Base-by-base conservation (phyloP, 148 eudicot species). In the Rhododendron simsii region DNA sequence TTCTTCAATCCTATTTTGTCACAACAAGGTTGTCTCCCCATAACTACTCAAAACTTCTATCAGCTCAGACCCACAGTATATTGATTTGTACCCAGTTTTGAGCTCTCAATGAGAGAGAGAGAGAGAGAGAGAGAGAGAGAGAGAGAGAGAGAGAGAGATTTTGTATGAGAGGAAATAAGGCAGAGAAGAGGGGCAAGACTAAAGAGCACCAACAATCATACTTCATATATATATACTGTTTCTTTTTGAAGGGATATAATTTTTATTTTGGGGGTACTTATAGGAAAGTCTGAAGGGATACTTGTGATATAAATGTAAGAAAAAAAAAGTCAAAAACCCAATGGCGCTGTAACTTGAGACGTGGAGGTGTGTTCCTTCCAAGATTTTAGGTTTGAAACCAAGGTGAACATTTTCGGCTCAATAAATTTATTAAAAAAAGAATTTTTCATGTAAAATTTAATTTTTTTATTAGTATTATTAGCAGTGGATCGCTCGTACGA, bases 21-120 rank as follows among this genome's bases (percentile, higher is more conserved):
- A 89, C 93, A 91, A 50, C 93, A 91, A 39, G 93, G 93, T 85
- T 90, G 90, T 37, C 93, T 92, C 84, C 93, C 93, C 93, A 92
- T 92, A 20, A 59, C 44, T 78, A 5, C 51, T 26, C 13, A 13
- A 13, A 30, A 26, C 75, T 69, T n/a, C 71, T 26, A 69, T 14
- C 2, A 69, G 10, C 35, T 23, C 44, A 45, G 48, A 16, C 11
- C 51, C 71, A 41, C 10, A 12, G 67, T 16, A 23, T 21, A 23
- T 18, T 12, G 15, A 45, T 23, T 4, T 47, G 15, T 6, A 14
- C 83, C 44, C 45, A 53, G 55, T 33, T 81, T 20, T 50, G 63
- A 53, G 53, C 4, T 51, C 67, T 81, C 83, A 81, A 51, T 55
- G 23, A 16, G n/a, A 35, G 73, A 3, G 12, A 11, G 78, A 44